Conservation (phyloP, 176 grass and related monocot species). For the Oryza brachyantha region DNA sequence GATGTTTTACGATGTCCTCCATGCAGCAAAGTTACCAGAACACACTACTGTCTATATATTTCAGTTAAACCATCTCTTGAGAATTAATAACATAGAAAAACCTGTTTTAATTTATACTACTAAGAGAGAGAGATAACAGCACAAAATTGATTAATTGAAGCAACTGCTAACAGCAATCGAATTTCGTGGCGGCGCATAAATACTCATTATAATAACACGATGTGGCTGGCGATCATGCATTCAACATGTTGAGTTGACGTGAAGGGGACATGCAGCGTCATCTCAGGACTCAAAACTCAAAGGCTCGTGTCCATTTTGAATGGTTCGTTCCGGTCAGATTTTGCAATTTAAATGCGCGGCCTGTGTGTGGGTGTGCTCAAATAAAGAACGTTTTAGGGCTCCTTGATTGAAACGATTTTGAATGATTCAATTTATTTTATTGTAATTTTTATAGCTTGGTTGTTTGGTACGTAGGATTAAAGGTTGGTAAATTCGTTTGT, state of each 20-base stretch:
- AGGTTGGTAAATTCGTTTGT: no score
- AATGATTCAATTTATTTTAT: no score
- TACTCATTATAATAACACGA: neutral
- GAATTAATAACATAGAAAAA: neutral
- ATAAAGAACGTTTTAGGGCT: no score
- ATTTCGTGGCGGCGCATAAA: slow-evolving; percentile 13
- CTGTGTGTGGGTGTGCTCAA: no score
- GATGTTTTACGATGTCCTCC: no score
- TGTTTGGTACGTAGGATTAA: no score
- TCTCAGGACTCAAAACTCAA: neutral
- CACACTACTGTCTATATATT: neutral
- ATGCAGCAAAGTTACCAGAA: no score
- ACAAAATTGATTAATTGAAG: neutral
- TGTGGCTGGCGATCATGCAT: slow-evolving; percentile 9
- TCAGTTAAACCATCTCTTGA: neutral
- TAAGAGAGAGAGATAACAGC: neutral
- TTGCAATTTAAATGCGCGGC: no score
- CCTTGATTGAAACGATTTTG: no score
- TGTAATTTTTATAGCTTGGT: no score
- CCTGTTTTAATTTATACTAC: no score
- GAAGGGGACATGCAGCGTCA: neutral
- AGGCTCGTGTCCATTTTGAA: neutral
- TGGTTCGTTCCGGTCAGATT: neutral
- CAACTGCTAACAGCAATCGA: slow-evolving; percentile 8
- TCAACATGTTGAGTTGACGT: neutral